A percentile compares a stretch with the other conserved stretches of the same genome.
phyloP scores from a whole-genome alignment of 2,329 filamentous ascomycete genomes.

The Apiospora saccharicola region DNA sequence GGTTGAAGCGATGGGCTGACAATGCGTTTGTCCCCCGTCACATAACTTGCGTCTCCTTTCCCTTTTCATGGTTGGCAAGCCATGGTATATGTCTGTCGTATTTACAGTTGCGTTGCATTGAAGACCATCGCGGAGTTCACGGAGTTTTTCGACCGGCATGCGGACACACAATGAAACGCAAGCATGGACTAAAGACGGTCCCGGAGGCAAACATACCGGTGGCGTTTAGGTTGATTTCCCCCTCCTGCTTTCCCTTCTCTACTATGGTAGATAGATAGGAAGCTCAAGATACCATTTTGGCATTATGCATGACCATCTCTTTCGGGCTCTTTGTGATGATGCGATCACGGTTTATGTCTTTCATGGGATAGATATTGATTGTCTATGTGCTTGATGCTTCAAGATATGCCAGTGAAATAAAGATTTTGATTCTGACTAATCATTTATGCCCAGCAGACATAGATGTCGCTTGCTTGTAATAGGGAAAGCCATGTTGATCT shows the following conservation, averaged over 20 bases:
- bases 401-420: background rate
- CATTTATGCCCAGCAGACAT: background rate
- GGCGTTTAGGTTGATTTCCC: background rate
- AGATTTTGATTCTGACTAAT: background rate
- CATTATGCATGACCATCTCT: background rate
- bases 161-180: background rate
- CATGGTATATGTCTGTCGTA: background rate
- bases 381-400: background rate
- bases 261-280: background rate
- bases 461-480: background rate
- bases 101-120: background rate
- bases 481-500: background rate
- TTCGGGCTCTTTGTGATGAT: background rate
- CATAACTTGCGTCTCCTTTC: background rate
- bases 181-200: background rate
- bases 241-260: background rate
- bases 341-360: background rate
- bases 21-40: background rate
- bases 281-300: background rate
- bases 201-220: background rate
- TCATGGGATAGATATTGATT: background rate
- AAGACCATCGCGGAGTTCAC: background rate
- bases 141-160: constrained; percentile 3
- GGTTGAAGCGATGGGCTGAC: background rate
- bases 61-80: background rate